Evolutionary conservation across 108 stramenopile species (phyloP).

Genomic region (Epithemia pelagica): DNA sequence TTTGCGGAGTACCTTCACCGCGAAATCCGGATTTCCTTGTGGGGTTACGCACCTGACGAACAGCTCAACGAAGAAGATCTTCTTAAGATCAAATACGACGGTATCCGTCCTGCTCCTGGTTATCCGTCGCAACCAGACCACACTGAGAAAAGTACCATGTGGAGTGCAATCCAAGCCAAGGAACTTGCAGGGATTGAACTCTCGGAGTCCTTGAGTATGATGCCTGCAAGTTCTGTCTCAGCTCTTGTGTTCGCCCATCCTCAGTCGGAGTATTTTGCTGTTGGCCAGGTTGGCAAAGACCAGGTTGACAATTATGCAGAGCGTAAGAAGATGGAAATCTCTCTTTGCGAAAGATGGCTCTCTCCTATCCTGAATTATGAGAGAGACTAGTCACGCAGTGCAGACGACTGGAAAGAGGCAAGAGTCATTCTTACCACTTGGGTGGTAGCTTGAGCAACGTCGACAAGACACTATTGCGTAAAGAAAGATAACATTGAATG

Average conservation of each 20-base stretch:
- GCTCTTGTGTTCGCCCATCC: conserved; percentile 98
- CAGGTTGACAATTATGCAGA: conserved; percentile 95
- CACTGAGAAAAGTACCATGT: conserved; percentile 98
- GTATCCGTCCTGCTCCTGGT: conserved; percentile 98
- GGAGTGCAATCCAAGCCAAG: conserved; percentile 89
- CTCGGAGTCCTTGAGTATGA: conserved; percentile 94
- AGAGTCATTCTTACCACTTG: too few species aligned
- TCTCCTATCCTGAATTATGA: conserved; percentile 98
- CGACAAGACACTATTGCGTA: too few species aligned
- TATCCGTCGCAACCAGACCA: conserved; percentile 99
- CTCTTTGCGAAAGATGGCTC: conserved; percentile 90
- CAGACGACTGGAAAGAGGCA: too few species aligned
- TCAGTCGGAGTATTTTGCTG: conserved; percentile 95
- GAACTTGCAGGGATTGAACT: conserved; percentile 91
- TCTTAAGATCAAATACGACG: conserved; percentile 98
- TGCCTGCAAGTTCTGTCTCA: conserved; percentile 96
- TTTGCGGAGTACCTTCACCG: conserved; percentile 99
- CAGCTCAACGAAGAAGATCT: conserved; percentile 84
- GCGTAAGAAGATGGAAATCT: conserved; percentile 87
- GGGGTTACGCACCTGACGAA: conserved; percentile 96
- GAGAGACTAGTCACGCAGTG: too few species aligned
- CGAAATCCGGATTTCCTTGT: conserved; percentile 90
- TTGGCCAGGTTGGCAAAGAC: conserved; percentile 98
- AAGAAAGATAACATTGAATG: too few species aligned
- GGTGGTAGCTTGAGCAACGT: too few species aligned